Evolutionary conservation across 164 flowering plant genomes (phyloP), one percentile per base, ranked within the genome.

Genomic region (Nymphaea colorata): DNA sequence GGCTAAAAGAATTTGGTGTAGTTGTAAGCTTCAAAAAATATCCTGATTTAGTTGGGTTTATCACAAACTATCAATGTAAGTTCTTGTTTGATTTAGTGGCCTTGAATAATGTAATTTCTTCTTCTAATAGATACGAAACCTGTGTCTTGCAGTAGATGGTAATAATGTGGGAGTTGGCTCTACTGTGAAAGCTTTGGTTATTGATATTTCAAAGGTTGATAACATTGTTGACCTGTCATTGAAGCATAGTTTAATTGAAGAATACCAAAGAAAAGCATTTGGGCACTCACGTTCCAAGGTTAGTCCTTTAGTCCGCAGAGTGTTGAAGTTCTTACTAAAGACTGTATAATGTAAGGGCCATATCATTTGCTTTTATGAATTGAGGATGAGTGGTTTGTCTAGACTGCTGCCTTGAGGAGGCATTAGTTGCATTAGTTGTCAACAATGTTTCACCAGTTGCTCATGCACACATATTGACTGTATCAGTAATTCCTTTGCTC

Each of bases 221-320:
- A 79, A 78, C 62, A 85, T 90, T 53, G 90, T 95, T 16, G 99
- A 95, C 78, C 78, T 95, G 68, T 90, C 99, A 73, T 69, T 95
- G 62, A 92, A 84, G 76, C 83, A 82, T 25, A 92, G 80, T 66
- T 82, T 95, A 64, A 69, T 83, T 70, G 41, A 73, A 45, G 63
- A 76, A 69, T 72, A 57, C 67, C 41, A 69, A 65, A 18, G 76
- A 71, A 65, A 70, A 77, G 64, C 75, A 61, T 61, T 2, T n/a
- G n/a, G 2, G 15, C 5, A 15, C 14, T 5, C 41, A 16, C 15
- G 11, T 16, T 61, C 14, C 6, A 61, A 61, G 63, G 63, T 61
- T 61, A 25, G 63, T 61, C 6, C 63, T 2, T 61, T 45, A 10
- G 53, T 45, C 7, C 2, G 53, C 5, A 45, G 53, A 45, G 2